Percentiles rank a stretch among this genome's conserved stretches.
These are phyloP conservation scores for Malania oleifera DNA, from an alignment of 164 flowering plant genomes.

Conservation along the genomic window DNA sequence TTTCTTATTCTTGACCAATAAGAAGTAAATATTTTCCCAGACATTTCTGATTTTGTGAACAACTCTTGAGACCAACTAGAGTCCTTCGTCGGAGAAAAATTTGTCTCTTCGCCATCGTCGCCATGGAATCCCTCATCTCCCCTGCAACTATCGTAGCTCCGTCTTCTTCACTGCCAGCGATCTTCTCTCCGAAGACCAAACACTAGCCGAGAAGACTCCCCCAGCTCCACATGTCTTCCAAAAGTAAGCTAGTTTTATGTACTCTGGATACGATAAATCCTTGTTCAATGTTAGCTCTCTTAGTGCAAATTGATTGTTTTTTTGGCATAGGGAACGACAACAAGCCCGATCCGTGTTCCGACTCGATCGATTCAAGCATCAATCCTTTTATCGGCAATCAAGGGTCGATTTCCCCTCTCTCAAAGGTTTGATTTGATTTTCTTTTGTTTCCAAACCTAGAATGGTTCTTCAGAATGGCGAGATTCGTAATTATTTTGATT, in stretches of 20 bases:
- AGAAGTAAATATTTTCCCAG: too few relatives aligned
- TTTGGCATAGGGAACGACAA: conserved; percentile 22
- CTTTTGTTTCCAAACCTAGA: neutral
- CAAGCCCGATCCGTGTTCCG: conserved; percentile 38
- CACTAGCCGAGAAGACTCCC: conserved; percentile 21
- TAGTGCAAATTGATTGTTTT: neutral
- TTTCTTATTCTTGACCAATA: too few relatives aligned
- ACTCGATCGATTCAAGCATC: conserved; percentile 29
- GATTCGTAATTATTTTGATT: conserved; percentile 1
- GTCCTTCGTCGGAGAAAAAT: too few relatives aligned
- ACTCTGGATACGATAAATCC: too few relatives aligned
- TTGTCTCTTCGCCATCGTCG: too few relatives aligned
- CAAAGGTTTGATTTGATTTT: conserved; percentile 33
- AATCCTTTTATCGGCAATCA: conserved; percentile 38
- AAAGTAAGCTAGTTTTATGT: conserved; percentile 26
- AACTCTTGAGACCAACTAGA: too few relatives aligned
- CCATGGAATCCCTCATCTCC: conserved; percentile 49
- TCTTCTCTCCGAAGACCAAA: conserved; percentile 38
- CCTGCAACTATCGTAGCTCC: conserved; percentile 32
- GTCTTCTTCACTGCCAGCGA: conserved; percentile 38
- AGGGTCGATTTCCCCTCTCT: conserved; percentile 22
- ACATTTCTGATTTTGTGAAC: conserved; percentile 34
- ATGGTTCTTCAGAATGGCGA: neutral
- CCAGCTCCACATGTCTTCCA: conserved; percentile 35
- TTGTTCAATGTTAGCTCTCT: neutral